Evolutionary conservation across 108 stramenopile species (phyloP).

Genomic region (Skeletonema grethae): DNA sequence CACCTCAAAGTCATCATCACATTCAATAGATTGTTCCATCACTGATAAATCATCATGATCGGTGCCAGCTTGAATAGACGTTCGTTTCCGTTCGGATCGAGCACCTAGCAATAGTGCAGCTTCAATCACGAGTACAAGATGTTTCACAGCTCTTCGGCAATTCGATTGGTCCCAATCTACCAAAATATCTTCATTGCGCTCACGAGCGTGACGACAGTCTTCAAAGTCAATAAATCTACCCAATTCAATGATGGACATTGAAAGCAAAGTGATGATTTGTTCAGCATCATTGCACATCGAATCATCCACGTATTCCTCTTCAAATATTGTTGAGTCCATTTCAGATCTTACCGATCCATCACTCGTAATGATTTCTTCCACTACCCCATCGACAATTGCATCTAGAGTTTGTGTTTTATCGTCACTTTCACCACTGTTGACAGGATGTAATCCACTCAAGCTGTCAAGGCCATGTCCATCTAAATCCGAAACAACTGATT

Average conservation of each 20-base stretch:
- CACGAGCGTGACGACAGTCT: slow-evolving; percentile 45
- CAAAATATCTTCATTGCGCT: slow-evolving; percentile 41
- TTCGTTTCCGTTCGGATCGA: slow-evolving; percentile 47
- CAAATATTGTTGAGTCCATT: slow-evolving; percentile 25
- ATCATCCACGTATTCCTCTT: slow-evolving; percentile 15
- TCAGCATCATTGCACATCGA: slow-evolving; percentile 36
- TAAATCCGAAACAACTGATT: background rate
- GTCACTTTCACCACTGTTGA: background rate
- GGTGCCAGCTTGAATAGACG: background rate
- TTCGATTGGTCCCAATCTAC: slow-evolving; percentile 72
- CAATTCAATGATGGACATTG: slow-evolving; percentile 68
- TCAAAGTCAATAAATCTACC: slow-evolving; percentile 65
- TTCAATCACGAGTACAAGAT: slow-evolving; percentile 78
- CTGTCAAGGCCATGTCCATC: background rate
- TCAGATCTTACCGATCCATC: slow-evolving; percentile 42
- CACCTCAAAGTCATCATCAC: slow-evolving; percentile 49
- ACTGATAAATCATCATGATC: slow-evolving; percentile 26
- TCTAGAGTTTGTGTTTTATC: background rate
- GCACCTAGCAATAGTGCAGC: slow-evolving; percentile 70
- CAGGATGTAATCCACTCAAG: background rate
- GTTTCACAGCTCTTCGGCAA: slow-evolving; percentile 62
- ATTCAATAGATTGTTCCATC: slow-evolving; percentile 39
- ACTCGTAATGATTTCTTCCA: slow-evolving; percentile 32
- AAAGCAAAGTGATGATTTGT: slow-evolving; percentile 51
- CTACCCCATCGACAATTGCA: slow-evolving; percentile 14